Percentiles rank a stretch among this genome's conserved stretches.
Conservation (phyloP, 2,329 filamentous ascomycete genomes). For the Lachnum nothofagi region DNA sequence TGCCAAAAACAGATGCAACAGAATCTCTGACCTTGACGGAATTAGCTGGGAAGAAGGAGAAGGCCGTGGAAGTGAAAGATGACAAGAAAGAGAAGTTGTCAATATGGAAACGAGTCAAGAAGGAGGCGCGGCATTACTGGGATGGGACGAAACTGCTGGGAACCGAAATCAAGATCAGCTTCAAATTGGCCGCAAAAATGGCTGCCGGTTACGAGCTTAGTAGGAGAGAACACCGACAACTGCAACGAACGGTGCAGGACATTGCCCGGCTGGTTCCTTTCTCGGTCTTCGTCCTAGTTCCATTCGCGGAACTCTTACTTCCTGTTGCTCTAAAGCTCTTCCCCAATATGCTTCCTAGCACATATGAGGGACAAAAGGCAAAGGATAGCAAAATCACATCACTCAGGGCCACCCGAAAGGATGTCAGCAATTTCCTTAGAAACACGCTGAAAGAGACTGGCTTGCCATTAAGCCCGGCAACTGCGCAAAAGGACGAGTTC, state of each 20-base stretch:
- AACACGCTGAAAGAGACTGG: conserved; percentile 91
- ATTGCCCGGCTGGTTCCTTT: conserved; percentile 89
- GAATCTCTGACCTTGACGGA: conserved; percentile 46
- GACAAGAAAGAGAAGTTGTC: conserved; percentile 77
- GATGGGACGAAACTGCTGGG: conserved; percentile 94
- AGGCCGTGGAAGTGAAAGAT: conserved; percentile 56
- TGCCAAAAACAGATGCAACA: conserved; percentile 30
- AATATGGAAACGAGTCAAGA: conserved; percentile 86
- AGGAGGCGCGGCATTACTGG: conserved; percentile 92
- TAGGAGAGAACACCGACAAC: conserved; percentile 84
- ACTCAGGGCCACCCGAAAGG: conserved; percentile 81
- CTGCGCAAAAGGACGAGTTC: conserved; percentile 88
- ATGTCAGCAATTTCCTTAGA: conserved; percentile 85
- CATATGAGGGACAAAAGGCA: conserved; percentile 86
- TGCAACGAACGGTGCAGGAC: conserved; percentile 90
- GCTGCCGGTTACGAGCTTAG: conserved; percentile 95
- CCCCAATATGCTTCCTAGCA: conserved; percentile 95
- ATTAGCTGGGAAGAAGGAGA: conserved; percentile 59
- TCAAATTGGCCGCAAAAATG: conserved; percentile 90
- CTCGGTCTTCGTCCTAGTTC: conserved; percentile 93
- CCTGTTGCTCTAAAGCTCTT: conserved; percentile 90
- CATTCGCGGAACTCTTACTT: conserved; percentile 87
- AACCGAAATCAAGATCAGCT: conserved; percentile 89
- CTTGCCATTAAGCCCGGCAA: conserved; percentile 75
- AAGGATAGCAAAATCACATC: conserved; percentile 82